These are phyloP conservation scores for grape (Vitis vinifera) DNA, from an alignment of 164 flowering plant genomes.

Conservation along the genomic window DNA sequence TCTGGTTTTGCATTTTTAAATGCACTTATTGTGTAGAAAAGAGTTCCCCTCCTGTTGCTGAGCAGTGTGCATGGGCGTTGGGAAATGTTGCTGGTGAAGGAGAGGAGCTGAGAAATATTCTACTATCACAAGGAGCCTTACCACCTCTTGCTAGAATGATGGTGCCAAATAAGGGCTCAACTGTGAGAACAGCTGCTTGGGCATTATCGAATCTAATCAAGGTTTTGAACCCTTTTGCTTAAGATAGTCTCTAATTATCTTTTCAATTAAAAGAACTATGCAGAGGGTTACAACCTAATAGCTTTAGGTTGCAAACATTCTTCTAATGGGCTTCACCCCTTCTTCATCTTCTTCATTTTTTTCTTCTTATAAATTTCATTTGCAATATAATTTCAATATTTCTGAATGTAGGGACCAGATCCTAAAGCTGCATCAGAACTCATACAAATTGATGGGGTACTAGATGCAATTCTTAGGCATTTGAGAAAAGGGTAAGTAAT, in stretches of 20 bases:
- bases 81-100: conserved; percentile 99
- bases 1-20: conserved; percentile 6
- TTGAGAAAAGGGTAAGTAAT: conserved; percentile 68
- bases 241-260: neutral
- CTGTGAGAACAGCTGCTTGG: conserved; percentile 98
- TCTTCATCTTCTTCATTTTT: neutral
- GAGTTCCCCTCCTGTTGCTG: conserved; percentile 89
- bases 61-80: conserved; percentile 99
- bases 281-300: too few species aligned
- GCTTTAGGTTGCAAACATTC: neutral
- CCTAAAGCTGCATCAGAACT: conserved; percentile 82
- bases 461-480: conserved; percentile 79
- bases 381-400: conserved; percentile 10
- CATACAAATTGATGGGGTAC: conserved; percentile 71
- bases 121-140: conserved; percentile 92
- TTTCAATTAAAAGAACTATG: too few species aligned
- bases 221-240: conserved; percentile 35
- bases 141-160: conserved; percentile 90
- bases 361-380: conserved; percentile 1
- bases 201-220: conserved; percentile 93
- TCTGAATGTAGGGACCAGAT: conserved; percentile 77
- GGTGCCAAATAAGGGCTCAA: conserved; percentile 87
- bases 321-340: neutral
- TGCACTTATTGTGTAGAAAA: conserved; percentile 53
- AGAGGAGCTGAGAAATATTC: conserved; percentile 76